phyloP scores from a whole-genome alignment of 2,329 filamentous ascomycete species.

The Onygena corvina region DNA sequence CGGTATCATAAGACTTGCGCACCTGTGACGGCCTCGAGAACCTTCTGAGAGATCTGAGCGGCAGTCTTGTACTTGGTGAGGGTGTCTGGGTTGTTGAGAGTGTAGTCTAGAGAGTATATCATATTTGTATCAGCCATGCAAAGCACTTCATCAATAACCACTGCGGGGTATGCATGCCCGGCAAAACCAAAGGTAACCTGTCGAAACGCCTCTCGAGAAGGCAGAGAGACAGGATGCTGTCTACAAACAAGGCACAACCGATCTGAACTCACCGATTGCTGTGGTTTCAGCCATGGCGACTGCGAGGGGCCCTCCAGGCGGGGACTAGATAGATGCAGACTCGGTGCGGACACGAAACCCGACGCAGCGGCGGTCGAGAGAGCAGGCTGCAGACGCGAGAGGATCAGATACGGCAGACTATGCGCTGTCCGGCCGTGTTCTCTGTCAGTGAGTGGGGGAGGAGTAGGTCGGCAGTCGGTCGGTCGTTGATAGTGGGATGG shows the following conservation, averaged over 20 bases:
- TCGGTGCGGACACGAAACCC: not conserved
- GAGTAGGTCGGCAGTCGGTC: not conserved
- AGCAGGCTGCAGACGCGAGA: too few relatives aligned
- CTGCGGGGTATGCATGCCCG: not conserved
- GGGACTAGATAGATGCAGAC: not conserved
- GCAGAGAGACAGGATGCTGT: too few relatives aligned
- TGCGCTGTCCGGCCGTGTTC: too few relatives aligned
- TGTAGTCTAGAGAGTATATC: constrained; percentile 73
- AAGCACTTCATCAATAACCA: not conserved
- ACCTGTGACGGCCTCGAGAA: constrained; percentile 70
- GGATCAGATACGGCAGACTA: too few relatives aligned
- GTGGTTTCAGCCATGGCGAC: constrained; percentile 16
- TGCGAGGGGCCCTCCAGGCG: not conserved
- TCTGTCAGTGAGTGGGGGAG: not conserved
- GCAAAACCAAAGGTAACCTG: not conserved
- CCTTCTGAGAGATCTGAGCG: constrained; percentile 88
- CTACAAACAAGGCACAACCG: too few relatives aligned
- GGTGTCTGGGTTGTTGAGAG: constrained; percentile 82
- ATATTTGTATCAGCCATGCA: not conserved
- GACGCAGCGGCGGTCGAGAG: too few relatives aligned
- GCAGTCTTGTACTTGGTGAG: constrained; percentile 99
- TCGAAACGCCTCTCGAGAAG: too few relatives aligned
- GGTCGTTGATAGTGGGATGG: too few relatives aligned
- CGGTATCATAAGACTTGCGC: too few relatives aligned
- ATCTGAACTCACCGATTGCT: constrained; percentile 16